phyloP scores from a whole-genome alignment of 805 yeast genomes.

The Sugiyamaella marilandica region DNA sequence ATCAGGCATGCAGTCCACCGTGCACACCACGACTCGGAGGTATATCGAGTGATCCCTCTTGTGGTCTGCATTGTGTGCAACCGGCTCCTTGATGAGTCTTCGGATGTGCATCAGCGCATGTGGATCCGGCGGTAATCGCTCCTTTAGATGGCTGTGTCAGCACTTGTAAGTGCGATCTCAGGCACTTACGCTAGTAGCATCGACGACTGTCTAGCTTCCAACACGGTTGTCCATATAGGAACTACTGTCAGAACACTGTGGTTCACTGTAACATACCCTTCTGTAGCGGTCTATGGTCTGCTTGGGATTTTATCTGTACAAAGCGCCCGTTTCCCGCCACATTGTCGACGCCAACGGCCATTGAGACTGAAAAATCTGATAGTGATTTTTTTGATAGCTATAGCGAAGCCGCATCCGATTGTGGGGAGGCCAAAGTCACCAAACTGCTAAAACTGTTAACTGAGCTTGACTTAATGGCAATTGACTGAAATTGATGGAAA shows the following conservation, averaged over 20 bases:
- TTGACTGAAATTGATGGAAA: neutral
- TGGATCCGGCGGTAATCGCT: constrained; percentile 30
- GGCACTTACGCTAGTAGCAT: constrained; percentile 25
- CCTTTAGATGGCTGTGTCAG: constrained; percentile 24
- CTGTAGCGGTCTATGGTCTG: constrained; percentile 23
- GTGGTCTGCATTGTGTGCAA: neutral
- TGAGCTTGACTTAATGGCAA: neutral
- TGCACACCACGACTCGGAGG: constrained; percentile 46
- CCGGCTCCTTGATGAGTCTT: constrained; percentile 28
- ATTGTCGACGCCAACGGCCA: constrained; percentile 15
- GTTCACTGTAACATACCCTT: constrained; percentile 6
- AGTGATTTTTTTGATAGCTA: neutral
- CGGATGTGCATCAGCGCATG: constrained; percentile 33
- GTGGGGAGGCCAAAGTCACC: neutral
- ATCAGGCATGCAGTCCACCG: constrained; percentile 33
- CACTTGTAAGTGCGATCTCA: neutral
- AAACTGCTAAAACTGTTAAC: neutral
- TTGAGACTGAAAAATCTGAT: neutral
- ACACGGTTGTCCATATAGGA: constrained; percentile 30
- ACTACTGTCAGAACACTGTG: constrained; percentile 14
- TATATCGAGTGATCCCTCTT: constrained; percentile 2
- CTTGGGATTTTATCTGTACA: constrained; percentile 23
- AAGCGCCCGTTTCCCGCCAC: constrained; percentile 17
- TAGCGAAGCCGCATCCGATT: neutral
- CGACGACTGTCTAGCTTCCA: constrained; percentile 31